Evolutionary conservation across 306 rosid genomes (phyloP), one percentile per base, ranked within the genome.

Genomic region (Castanea mollissima): DNA sequence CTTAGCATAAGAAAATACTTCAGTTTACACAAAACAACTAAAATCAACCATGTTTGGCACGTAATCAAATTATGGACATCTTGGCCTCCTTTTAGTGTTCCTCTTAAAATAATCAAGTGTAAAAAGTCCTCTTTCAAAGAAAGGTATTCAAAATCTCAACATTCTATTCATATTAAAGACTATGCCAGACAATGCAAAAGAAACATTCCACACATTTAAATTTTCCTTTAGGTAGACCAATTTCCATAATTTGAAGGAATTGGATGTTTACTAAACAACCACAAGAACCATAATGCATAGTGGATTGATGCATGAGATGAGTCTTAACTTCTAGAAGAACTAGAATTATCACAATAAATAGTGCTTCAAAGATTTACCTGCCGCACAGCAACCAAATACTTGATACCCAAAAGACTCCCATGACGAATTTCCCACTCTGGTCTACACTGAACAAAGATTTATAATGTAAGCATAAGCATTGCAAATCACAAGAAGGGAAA

Each of bases 371-470:
- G 41, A 75, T 71, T 70, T 87, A 92, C 99, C 99, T 92, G 89
- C 78, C 99, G 87, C 57, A 95, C 96, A 1, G 99, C 98, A 78
- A 95, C 97, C 86, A 95, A 85, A 88, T 92, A 92, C 82, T 95
- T 95, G 82, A 95, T 93, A 74, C 98, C 96, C 83, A 95, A 89
- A 77, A 95, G 97, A 84, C 98, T 90, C 69, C 99, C 98, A 76
- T 95, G 99, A 74, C 98, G 99, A 92, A 95, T 91, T 89, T 95
- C 99, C 99, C 99, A 95, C 81, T 95, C 98, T 86, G 97, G 94
- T 84, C 99, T 91, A 90, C 91, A 92, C 99, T 95, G 97, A 87
- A 92, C 78, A 89, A 77, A 86, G 77, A 86, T 70, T 72, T 85
- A 85, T 79, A 79, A 77, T 81, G 83, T 78, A 76, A 88, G 77